A percentile compares a stretch with the other conserved stretches of the same genome.
Evolutionary conservation across 2,329 filamentous ascomycete genomes (phyloP).

Genomic region (Aspergillaceae sp.): DNA sequence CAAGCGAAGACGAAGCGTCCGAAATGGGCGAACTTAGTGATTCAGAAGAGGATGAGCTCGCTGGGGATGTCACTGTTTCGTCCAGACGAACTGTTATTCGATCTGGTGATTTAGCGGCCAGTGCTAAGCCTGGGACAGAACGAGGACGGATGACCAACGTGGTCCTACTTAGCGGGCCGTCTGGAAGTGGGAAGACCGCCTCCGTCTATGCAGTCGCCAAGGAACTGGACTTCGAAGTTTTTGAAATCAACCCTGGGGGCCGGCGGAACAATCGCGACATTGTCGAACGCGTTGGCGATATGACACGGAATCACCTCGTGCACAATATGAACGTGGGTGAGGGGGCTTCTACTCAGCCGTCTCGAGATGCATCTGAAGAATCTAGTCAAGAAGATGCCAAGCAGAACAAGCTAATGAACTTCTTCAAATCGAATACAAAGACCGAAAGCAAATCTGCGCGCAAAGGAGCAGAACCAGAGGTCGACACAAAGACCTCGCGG

Average conservation of each 20-base stretch:
- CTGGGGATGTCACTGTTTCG: constrained; percentile 31
- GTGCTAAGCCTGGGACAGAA: constrained; percentile 29
- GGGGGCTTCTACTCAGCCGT: constrained; percentile 10
- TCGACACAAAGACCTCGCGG: constrained; percentile 26
- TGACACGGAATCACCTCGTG: constrained; percentile 92
- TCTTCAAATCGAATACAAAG: constrained; percentile 54
- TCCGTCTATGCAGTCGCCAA: constrained; percentile 85
- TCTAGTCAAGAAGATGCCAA: constrained; percentile 58
- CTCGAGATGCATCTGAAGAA: constrained; percentile 20
- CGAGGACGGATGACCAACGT: constrained; percentile 57
- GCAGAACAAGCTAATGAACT: constrained; percentile 70
- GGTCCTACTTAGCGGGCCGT: constrained; percentile 79
- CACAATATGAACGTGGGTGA: constrained; percentile 38
- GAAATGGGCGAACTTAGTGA: constrained; percentile 62
- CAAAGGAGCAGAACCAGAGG: constrained; percentile 14
- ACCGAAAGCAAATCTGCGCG: constrained; percentile 13
- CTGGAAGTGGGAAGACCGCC: constrained; percentile 88
- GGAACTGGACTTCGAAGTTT: constrained; percentile 86
- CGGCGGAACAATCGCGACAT: constrained; percentile 84
- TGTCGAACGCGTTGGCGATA: constrained; percentile 85
- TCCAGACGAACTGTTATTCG: constrained; percentile 35
- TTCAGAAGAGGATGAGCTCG: constrained; percentile 42
- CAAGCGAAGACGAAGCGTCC: constrained; percentile 64
- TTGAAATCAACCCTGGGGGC: constrained; percentile 82
- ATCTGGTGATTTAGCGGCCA: constrained; percentile 27